Base-by-base conservation (phyloP, 78 protist species). In the Speleostelium caveatum region DNA sequence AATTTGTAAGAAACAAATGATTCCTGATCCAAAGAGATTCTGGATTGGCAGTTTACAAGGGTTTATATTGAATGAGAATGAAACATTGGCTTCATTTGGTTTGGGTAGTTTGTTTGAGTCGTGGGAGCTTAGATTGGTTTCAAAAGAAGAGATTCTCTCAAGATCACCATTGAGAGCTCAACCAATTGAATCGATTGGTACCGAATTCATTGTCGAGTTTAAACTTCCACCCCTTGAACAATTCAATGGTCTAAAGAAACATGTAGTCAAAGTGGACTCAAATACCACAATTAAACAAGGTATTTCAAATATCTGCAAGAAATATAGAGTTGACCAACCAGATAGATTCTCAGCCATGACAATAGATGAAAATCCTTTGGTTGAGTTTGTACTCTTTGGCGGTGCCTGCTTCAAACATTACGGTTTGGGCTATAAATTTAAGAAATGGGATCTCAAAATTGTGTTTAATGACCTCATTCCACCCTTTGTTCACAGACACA, bases 21-120 rank as follows among this genome's bases (percentile, higher is more conserved):
- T 79, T 28, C 88, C 88, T 6, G 88, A 79, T 79, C 88, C 88
- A 79, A 79, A 79, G 41, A 79, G 88, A 79, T 79, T 79, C n/a
- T 79, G 88, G 88, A 67, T 79, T 68, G 88, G 88, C 19, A 67
- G 77, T 45, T 26, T 79, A 55, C 88, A 79, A 67, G 88, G 88
- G 17, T 79, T 79, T 28, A 79, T 79, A 7, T 67, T 79, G 88
- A 79, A 38, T 65, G 88, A 79, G 24, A 59, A 65, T 67, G 88
- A 79, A 67, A 56, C 75, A n/a, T 71, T 79, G 32, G 63, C 66
- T 21, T 66, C 88, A 16, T 79, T 67, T 67, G 88, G 88, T 67
- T 56, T 79, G 24, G 45, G 88, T 39, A 67, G 61, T 28, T 12
- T 79, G 1, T 79, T 79, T 79, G 88, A 79, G 39, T 79, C 88